Base-by-base conservation (phyloP, 345 rosid species). In the Turnera subulata region DNA sequence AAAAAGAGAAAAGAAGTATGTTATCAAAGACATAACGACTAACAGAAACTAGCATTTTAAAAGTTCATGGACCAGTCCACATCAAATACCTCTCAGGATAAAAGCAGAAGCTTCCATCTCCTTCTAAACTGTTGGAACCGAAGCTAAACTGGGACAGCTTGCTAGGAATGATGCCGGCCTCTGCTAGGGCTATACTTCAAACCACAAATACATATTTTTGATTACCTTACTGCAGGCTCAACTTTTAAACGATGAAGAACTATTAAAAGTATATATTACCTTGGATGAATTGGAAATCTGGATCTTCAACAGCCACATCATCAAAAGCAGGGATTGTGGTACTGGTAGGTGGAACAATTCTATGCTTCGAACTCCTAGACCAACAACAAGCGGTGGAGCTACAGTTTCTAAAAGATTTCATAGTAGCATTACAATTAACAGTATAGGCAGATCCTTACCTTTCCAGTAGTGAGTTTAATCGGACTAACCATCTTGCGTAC, bases 401-500 rank as follows among this genome's bases (percentile, higher is more conserved):
- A 55, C 53, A 43, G 23, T 50, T 53, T 48, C 56, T 62, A 61
- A 62, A 68, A 53, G 46, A 18, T 63, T 52, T 50, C 18, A 39
- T 21, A 33, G 2, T 8, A 63, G 45, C 24, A 52, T 17, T 51
- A 32, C 29, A 21, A 49, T 11, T 21, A 39, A 29, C 2, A 8
- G 25, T 15, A 43, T 32, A n/a, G 32, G 38, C n/a, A 14, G 25
- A 29, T 46, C 26, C 50, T 60, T 80, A 88, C 95, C 96, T 78
- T 76, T 92, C 98, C 63, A 92, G 29, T 59, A 78, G 62, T 29
- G 82, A 73, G 75, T 77, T 82, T 24, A 79, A 69, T 51, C 69
- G 66, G 74, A 88, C 79, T 52, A 88, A 66, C 95, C 98, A 92
- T 69, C 93, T 80, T 37, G 87, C 93, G 67, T 83, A 92, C 66